phyloP scores from a whole-genome alignment of 805 yeast species.

The Metschnikowia kunwiensis region DNA sequence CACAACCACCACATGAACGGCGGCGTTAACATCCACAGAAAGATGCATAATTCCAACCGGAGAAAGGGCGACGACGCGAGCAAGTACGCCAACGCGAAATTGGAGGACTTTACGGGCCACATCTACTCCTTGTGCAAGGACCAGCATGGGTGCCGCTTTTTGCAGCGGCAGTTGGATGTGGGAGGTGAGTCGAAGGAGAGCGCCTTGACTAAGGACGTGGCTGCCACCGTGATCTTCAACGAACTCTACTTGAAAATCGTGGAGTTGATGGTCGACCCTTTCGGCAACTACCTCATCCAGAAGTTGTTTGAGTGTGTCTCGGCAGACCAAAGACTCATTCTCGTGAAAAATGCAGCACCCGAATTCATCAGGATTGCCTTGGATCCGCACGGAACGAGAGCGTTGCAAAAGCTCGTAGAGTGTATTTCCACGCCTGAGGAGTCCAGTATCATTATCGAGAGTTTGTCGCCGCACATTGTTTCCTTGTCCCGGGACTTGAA shows the following conservation, averaged over 20 bases:
- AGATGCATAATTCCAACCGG: conserved; percentile 32
- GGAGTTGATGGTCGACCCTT: conserved; percentile 91
- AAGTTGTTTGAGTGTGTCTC: conserved; percentile 78
- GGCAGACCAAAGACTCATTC: conserved; percentile 61
- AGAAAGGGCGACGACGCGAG: conserved; percentile 66
- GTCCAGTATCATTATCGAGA: conserved; percentile 55
- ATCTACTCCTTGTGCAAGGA: conserved; percentile 85
- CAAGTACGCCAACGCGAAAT: conserved; percentile 61
- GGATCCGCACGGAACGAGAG: conserved; percentile 95
- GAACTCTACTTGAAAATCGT: conserved; percentile 77
- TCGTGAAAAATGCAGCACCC: conserved; percentile 70
- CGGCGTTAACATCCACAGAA: conserved; percentile 43
- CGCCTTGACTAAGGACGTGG: conserved; percentile 35
- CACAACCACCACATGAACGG: conserved; percentile 18
- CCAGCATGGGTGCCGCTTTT: conserved; percentile 93
- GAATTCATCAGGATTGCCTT: conserved; percentile 76
- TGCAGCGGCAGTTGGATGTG: conserved; percentile 80
- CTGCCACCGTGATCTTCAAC: conserved; percentile 72
- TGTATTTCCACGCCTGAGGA: conserved; percentile 72
- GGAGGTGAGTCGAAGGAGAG: conserved; percentile 34
- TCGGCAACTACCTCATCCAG: conserved; percentile 95
- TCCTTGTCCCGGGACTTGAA: conserved; percentile 81
- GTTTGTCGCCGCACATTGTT: conserved; percentile 70
- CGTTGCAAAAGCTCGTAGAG: conserved; percentile 88
- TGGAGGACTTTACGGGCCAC: conserved; percentile 67